phyloP scores from a whole-genome alignment of 768 basidiomycete species.

The Rhodotorula kratochvilovae region DNA sequence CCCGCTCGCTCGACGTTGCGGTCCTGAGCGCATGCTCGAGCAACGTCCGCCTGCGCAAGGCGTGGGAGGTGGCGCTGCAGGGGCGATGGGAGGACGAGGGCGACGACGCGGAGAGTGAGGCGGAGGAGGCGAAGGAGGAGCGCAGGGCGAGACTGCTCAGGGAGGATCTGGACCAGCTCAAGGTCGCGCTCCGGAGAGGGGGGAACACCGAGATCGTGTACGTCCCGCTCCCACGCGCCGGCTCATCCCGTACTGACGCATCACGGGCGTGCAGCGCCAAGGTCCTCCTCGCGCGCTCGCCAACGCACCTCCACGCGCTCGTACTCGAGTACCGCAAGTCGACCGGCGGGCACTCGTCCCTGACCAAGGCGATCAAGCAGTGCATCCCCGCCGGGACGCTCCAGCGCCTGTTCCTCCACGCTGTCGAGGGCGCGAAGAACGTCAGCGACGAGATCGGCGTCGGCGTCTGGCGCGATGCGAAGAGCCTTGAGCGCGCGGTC shows the following conservation, averaged over 20 bases:
- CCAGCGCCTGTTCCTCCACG: slow-evolving; percentile 21
- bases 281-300: slow-evolving; percentile 37
- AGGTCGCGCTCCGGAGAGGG: slow-evolving; percentile 28
- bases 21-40: slow-evolving; percentile 23
- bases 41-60: slow-evolving; percentile 24
- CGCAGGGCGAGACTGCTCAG: slow-evolving; percentile 7
- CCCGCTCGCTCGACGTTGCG: slow-evolving; percentile 34
- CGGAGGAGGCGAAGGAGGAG: neutral
- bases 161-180: slow-evolving; percentile 38
- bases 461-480: slow-evolving; percentile 26
- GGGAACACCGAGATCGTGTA: slow-evolving; percentile 34
- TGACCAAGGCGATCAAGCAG: slow-evolving; percentile 34
- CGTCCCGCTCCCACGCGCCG: neutral
- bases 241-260: neutral
- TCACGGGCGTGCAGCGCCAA: slow-evolving; percentile 1
- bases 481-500: slow-evolving; percentile 17
- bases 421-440: slow-evolving; percentile 27
- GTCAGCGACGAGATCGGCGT: neutral
- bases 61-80: slow-evolving; percentile 32
- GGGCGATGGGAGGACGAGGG: slow-evolving; percentile 30
- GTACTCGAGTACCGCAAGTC: slow-evolving; percentile 27
- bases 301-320: slow-evolving; percentile 12
- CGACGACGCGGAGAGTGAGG: neutral
- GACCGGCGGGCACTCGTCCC: slow-evolving; percentile 19
- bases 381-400: slow-evolving; percentile 16